Conservation (phyloP, 148 eudicot species). For the Rhododendron kiyosumense region DNA sequence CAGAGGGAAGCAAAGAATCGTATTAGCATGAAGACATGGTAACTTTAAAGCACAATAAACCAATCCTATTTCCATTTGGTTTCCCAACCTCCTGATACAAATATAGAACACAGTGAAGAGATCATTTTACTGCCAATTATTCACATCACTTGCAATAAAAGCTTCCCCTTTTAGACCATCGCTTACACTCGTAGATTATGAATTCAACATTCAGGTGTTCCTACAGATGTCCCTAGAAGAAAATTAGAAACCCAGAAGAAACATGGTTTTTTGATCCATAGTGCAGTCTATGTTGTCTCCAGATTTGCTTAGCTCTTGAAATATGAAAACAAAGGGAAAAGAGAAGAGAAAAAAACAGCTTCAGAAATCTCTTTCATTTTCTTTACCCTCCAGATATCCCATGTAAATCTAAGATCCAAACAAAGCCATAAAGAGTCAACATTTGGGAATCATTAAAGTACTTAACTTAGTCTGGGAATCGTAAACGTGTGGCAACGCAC, state of each 20-base stretch:
- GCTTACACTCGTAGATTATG: background rate
- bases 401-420: background rate
- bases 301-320: too few species aligned
- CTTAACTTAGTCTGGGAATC: background rate
- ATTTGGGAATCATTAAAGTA: background rate
- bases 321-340: background rate
- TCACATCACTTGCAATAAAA: background rate
- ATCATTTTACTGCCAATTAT: background rate
- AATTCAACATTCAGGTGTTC: background rate
- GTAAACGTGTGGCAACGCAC: background rate
- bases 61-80: background rate
- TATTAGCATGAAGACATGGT: background rate
- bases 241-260: background rate
- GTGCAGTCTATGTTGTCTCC: too few species aligned
- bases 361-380: background rate
- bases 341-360: background rate
- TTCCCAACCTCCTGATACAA: background rate
- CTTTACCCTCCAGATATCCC: background rate
- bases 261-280: background rate
- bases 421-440: background rate
- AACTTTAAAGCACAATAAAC: background rate
- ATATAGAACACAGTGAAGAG: background rate
- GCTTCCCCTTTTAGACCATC: background rate
- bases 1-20: background rate
- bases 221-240: background rate